phyloP scores from a whole-genome alignment of 257 asterid genomes.

The Penstemon davidsonii region DNA sequence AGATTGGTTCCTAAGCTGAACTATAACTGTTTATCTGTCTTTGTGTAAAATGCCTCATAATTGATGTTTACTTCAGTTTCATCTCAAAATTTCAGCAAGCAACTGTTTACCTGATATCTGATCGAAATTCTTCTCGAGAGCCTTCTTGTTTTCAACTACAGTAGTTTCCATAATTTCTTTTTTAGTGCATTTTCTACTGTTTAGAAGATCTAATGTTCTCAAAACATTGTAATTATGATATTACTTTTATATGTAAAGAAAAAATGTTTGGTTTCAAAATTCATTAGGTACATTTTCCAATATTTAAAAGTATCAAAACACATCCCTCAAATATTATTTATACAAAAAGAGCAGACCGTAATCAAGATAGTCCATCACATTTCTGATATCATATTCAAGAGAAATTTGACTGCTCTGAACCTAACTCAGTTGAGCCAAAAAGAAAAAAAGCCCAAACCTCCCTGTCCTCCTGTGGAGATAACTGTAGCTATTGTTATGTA shows the following conservation, averaged over 20 bases:
- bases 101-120: conserved; percentile 19
- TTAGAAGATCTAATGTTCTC: not conserved
- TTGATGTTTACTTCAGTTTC: conserved; percentile 13
- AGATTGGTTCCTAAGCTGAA: conserved; percentile 2
- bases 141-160: not conserved
- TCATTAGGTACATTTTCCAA: not conserved
- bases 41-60: not conserved
- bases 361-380: not conserved
- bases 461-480: not conserved
- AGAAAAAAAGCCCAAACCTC: too few species aligned
- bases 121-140: not conserved
- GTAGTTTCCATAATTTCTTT: not conserved
- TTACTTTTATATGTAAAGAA: too few species aligned
- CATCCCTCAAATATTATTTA: not conserved
- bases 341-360: not conserved
- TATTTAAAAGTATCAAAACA: not conserved
- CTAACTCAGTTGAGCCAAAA: not conserved
- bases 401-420: not conserved
- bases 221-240: not conserved
- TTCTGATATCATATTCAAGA: not conserved
- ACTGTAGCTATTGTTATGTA: not conserved
- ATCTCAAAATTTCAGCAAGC: not conserved
- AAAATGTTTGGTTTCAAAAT: not conserved
- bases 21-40: not conserved
- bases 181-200: not conserved